Evolutionary conservation across 805 yeast species (phyloP), one percentile per base, ranked within the genome.

Genomic region (Candida nonsorbophila): DNA sequence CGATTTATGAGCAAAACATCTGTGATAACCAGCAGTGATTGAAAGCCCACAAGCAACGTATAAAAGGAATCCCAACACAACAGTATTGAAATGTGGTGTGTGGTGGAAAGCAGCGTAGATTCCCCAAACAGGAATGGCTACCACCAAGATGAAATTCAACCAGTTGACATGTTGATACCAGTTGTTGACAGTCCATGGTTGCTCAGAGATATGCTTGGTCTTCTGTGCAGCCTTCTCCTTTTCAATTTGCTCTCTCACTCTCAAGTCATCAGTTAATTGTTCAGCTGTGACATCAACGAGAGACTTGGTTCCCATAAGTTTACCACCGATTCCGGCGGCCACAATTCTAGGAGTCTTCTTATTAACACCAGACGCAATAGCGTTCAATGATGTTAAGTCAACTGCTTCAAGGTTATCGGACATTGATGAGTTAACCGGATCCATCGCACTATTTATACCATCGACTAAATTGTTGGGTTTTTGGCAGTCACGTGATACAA

Each of bases 1-100:
- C 12, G 90, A 67, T 53, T 79, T 76, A 58, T 84, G 94, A 16
- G 92, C 65, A 77, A 79, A 84, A 40, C 80, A 63, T 57, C 94
- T 67, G 50, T 84, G 94, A 58, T 84, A 84, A 29, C 94, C 94
- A 10, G 84, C 92, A 14, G 92, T 84, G 53, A 84, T 79, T 24
- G 90, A 81, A 15, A 80, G 38, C 45, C 94, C 94, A 37, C 79
- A 74, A 30, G 76, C 53, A 11, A 58, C 45, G 49, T 80, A 84
- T 30, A 77, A 55, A 12, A 69, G 29, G 13, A 79, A 27, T 0
- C 79, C 68, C 47, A 80, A 72, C 12, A 63, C 43, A 2, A 76
- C 42, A 2, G 94, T 70, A 42, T 73, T 67, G 33, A 45, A 36
- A 24, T 66, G 66, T 22, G 83, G 69, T 6, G 77, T 74, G 24